Conservation (phyloP, 768 basidiomycete species). For the Phaeotremella skinneri region DNA sequence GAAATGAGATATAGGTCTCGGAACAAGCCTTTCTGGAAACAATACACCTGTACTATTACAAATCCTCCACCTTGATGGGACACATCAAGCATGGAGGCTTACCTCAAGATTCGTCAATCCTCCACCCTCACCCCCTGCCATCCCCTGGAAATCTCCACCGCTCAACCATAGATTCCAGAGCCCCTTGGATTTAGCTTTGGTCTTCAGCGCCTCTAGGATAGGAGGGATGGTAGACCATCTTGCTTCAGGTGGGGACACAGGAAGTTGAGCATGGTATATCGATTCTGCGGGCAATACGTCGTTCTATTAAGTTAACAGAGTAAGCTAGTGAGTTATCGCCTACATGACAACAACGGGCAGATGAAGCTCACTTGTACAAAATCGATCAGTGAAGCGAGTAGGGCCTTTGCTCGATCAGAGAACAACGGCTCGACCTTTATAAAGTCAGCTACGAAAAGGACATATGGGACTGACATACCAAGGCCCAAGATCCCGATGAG, state of each 20-base stretch:
- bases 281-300: conserved; percentile 79
- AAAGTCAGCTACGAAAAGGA: not conserved
- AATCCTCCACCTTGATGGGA: no score
- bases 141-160: conserved; percentile 80
- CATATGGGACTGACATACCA: conserved; percentile 48
- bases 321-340: not conserved
- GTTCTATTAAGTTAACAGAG: conserved; percentile 57
- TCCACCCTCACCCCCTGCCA: conserved; percentile 64
- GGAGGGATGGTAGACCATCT: conserved; percentile 79
- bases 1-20: no score
- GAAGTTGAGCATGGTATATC: conserved; percentile 77
- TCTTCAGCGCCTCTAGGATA: conserved; percentile 78
- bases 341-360: conserved; percentile 18
- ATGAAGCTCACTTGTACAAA: conserved; percentile 70
- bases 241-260: conserved; percentile 66
- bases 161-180: conserved; percentile 97
- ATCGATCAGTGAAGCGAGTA: conserved; percentile 71
- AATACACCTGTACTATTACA: no score
- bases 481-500: conserved; percentile 35
- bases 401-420: conserved; percentile 83
- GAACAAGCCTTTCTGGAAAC: not conserved
- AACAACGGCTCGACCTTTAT: conserved; percentile 73
- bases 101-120: conserved; percentile 93
- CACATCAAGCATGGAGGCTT: no score
- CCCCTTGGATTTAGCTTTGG: conserved; percentile 78